Conservation (phyloP, 2,329 filamentous ascomycete species). For the Tolypocladium tundrense region DNA sequence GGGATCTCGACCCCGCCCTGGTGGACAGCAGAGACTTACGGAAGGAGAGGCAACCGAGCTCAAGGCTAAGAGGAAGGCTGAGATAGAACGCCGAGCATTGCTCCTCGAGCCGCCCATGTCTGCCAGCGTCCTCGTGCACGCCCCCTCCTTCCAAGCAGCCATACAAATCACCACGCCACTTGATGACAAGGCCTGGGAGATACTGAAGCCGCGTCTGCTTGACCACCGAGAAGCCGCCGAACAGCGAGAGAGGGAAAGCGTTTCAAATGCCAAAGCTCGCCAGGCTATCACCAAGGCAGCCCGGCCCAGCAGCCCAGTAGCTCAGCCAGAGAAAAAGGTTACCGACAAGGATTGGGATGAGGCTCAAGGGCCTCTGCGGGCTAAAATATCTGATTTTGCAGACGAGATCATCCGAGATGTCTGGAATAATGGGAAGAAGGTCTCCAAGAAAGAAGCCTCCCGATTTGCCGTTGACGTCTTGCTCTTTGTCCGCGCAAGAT, state of each 20-base stretch:
- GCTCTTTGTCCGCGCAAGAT: slow-evolving; percentile 54
- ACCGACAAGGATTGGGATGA: slow-evolving; percentile 63
- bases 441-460: slow-evolving; percentile 53
- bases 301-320: neutral
- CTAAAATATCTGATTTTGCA: slow-evolving; percentile 54
- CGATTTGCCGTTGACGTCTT: slow-evolving; percentile 65
- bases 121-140: slow-evolving; percentile 52
- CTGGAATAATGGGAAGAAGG: slow-evolving; percentile 54
- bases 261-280: neutral
- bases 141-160: slow-evolving; percentile 65
- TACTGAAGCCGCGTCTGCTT: slow-evolving; percentile 56
- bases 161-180: slow-evolving; percentile 59
- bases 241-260: neutral
- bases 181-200: slow-evolving; percentile 58
- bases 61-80: slow-evolving; percentile 52
- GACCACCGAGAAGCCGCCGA: slow-evolving; percentile 44
- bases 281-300: neutral
- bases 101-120: slow-evolving; percentile 56
- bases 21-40: slow-evolving; percentile 36
- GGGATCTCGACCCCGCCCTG: slow-evolving; percentile 4
- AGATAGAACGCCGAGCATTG: slow-evolving; percentile 62
- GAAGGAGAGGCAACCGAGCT: slow-evolving; percentile 53
- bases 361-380: slow-evolving; percentile 55
- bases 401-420: slow-evolving; percentile 57
- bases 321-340: slow-evolving; percentile 28